Conservation (phyloP, 352 stramenopile species). For the Globisporangium emineosum region DNA sequence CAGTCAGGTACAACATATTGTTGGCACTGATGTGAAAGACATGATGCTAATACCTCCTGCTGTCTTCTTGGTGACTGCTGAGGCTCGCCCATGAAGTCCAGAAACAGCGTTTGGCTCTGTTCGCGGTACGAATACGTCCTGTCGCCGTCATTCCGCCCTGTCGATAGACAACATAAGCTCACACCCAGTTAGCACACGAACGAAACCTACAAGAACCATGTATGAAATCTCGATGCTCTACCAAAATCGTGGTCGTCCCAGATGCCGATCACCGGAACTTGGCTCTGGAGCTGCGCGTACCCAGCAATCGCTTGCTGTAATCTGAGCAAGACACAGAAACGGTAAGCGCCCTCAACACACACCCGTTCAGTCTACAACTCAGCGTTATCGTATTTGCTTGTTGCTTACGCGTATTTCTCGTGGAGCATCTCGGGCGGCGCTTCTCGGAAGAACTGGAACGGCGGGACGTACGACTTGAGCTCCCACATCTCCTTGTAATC, state of each 20-base stretch:
- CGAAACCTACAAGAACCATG: neutral
- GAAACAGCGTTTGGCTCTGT: slow-evolving; percentile 75
- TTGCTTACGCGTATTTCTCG: slow-evolving; percentile 51
- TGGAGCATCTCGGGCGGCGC: slow-evolving; percentile 44
- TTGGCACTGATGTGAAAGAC: neutral
- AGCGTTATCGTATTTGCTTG: neutral
- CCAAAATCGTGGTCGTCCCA: slow-evolving; percentile 90
- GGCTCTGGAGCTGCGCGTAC: slow-evolving; percentile 49
- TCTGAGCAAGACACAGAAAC: slow-evolving; percentile 21
- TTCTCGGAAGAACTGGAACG: slow-evolving; percentile 52
- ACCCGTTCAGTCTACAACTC: too few species aligned
- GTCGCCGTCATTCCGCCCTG: slow-evolving; percentile 64
- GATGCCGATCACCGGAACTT: slow-evolving; percentile 68
- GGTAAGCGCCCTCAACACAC: neutral
- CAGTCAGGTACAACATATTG: too few species aligned
- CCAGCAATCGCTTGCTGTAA: slow-evolving; percentile 51
- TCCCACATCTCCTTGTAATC: slow-evolving; percentile 57
- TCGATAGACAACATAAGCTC: neutral
- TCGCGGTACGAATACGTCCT: slow-evolving; percentile 66
- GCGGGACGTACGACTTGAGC: slow-evolving; percentile 32
- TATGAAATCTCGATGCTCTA: slow-evolving; percentile 14
- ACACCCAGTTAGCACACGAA: neutral
- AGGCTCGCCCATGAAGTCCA: slow-evolving; percentile 80
- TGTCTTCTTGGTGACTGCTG: slow-evolving; percentile 62
- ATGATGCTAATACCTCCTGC: slow-evolving; percentile 39